A percentile compares a stretch with the other conserved stretches of the same genome.
phyloP scores from a whole-genome alignment of 164 flowering plant genomes.

The Tetrastigma voinierianum region DNA sequence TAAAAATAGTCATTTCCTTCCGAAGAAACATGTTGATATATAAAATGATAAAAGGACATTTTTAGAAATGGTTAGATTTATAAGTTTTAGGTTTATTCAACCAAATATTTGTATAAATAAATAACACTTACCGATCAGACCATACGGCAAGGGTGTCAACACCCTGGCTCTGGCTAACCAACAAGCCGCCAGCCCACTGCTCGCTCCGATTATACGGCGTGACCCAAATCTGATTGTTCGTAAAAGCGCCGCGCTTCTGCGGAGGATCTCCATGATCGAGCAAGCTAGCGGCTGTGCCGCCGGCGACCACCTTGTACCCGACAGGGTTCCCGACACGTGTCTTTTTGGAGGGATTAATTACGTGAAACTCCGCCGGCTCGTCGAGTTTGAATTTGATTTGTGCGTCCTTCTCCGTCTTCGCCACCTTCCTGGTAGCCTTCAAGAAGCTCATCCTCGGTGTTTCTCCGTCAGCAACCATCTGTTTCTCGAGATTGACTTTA shows the following conservation, averaged over 20 bases:
- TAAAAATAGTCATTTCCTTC: too few species aligned
- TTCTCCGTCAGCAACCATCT: constrained; percentile 43
- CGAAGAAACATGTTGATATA: too few species aligned
- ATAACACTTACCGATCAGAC: constrained; percentile 67
- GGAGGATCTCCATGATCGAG: constrained; percentile 80
- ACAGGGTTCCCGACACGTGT: constrained; percentile 76
- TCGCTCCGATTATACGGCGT: constrained; percentile 76
- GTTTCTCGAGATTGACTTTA: constrained; percentile 56
- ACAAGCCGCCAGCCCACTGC: constrained; percentile 88
- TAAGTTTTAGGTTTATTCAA: too few species aligned
- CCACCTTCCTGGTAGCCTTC: constrained; percentile 49
- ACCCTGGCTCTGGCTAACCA: constrained; percentile 78
- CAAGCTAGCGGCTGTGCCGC: constrained; percentile 74
- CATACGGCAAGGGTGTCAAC: constrained; percentile 82
- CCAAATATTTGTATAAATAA: too few species aligned
- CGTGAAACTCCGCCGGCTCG: constrained; percentile 77
- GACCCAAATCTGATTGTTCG: constrained; percentile 93
- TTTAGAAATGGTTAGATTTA: too few species aligned
- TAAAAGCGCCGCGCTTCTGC: constrained; percentile 70
- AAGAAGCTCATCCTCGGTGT: constrained; percentile 73
- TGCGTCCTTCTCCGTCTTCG: constrained; percentile 85
- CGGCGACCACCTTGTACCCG: constrained; percentile 85
- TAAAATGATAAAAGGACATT: too few species aligned
- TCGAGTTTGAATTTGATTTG: constrained; percentile 65
- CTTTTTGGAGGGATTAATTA: constrained; percentile 60